phyloP scores from a whole-genome alignment of 768 basidiomycete species.

The Lentinus tigrinus region DNA sequence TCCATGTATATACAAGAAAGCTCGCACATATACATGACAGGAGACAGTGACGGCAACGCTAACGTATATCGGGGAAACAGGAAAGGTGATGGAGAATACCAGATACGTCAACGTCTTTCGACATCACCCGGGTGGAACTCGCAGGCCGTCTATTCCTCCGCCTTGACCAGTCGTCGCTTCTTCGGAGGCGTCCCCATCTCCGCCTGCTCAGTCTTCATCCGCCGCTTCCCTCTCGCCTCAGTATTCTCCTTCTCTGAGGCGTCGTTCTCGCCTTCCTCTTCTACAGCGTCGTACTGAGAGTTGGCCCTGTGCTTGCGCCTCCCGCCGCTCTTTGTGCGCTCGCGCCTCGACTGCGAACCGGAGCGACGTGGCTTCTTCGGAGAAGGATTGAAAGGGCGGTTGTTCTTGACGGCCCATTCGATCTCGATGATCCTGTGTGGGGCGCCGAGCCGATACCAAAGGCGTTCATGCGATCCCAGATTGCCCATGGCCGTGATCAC shows the following conservation, averaged over 20 bases:
- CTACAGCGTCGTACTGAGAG: background rate
- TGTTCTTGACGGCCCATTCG: constrained; percentile 72
- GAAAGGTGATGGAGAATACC: background rate
- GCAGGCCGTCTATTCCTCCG: constrained; percentile 1
- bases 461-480: constrained; percentile 14
- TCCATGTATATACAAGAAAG: background rate
- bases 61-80: background rate
- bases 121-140: background rate
- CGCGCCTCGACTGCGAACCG: background rate
- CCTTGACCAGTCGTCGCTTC: constrained; percentile 32
- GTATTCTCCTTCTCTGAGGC: constrained; percentile 11
- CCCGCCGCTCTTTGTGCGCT: background rate
- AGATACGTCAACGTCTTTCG: background rate
- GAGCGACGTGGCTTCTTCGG: constrained; percentile 30
- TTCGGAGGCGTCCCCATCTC: constrained; percentile 31
- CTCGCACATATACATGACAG: background rate
- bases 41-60: background rate
- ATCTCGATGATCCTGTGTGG: constrained; percentile 72
- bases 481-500: no score
- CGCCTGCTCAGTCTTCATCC: constrained; percentile 5
- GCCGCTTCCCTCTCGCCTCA: background rate
- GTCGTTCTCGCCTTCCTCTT: constrained; percentile 3
- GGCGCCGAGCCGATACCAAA: background rate
- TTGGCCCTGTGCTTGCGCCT: constrained; percentile 3
- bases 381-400: constrained; percentile 56